phyloP scores from a whole-genome alignment of 305 asterid genomes.

The Andrographis paniculata region DNA sequence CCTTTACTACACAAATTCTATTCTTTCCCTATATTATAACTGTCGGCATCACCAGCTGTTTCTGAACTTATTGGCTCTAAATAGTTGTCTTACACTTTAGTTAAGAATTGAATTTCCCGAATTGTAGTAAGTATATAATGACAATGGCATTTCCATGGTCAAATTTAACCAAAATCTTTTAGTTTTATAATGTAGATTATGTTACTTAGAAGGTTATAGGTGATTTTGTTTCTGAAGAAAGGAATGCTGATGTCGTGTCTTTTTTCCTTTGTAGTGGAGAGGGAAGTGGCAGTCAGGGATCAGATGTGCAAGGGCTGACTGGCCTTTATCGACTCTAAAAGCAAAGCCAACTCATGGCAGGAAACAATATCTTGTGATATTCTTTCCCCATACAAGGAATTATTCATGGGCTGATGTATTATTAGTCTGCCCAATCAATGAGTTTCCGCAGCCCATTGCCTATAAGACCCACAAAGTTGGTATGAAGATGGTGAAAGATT shows the following conservation, averaged over 20 bases:
- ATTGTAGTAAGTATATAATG: no score
- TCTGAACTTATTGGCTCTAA: constrained; percentile 5
- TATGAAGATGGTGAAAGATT: constrained; percentile 69
- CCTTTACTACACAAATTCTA: constrained; percentile 9
- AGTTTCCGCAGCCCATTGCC: constrained; percentile 80
- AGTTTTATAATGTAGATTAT: no score
- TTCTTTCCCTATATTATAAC: constrained; percentile 1
- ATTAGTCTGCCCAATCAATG: constrained; percentile 76
- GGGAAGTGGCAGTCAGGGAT: constrained; percentile 99
- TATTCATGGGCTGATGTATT: constrained; percentile 97
- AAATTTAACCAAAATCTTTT: neutral
- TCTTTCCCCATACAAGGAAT: constrained; percentile 94
- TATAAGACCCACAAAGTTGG: constrained; percentile 79
- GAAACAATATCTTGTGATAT: constrained; percentile 88
- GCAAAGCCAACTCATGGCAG: constrained; percentile 97
- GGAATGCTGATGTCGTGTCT: constrained; percentile 21
- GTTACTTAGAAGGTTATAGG: constrained; percentile 2
- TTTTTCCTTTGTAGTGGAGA: constrained; percentile 68
- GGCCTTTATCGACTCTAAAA: constrained; percentile 87
- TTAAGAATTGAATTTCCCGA: no score
- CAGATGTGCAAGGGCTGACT: constrained; percentile 84
- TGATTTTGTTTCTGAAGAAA: constrained; percentile 8
- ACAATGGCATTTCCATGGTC: constrained; percentile 8
- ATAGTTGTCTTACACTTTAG: neutral
- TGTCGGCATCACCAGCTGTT: constrained; percentile 1